A percentile compares a stretch with the other conserved stretches of the same genome.
These are phyloP conservation scores for Fonsecaea pedrosoi DNA, from an alignment of 2,329 filamentous ascomycete species.

Conservation along the genomic window DNA sequence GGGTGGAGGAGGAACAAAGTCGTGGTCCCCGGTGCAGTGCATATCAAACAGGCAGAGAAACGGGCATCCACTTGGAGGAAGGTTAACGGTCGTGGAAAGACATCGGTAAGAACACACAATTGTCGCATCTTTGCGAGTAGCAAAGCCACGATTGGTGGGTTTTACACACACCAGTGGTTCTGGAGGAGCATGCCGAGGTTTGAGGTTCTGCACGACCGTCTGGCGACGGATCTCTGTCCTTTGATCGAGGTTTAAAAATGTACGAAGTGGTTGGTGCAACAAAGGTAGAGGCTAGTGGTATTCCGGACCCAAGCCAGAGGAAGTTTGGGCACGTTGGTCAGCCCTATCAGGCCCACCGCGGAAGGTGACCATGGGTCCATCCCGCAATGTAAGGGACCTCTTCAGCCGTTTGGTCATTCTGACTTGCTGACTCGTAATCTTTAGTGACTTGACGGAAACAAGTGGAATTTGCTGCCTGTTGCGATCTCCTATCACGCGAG, in stretches of 20 bases:
- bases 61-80: conserved; percentile 4
- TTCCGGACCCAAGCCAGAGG: conserved; percentile 8
- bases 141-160: conserved; percentile 8
- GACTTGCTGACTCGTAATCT: conserved; percentile 33
- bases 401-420: conserved; percentile 17
- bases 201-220: neutral
- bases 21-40: conserved; percentile 15
- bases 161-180: neutral
- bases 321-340: conserved; percentile 6
- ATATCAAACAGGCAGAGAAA: conserved; percentile 1
- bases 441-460: conserved; percentile 11
- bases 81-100: conserved; percentile 8
- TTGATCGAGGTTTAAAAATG: conserved; percentile 12
- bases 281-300: conserved; percentile 22
- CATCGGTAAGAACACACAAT: conserved; percentile 2
- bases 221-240: conserved; percentile 10
- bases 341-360: conserved; percentile 25
- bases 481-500: conserved; percentile 1
- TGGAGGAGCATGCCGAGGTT: conserved; percentile 1
- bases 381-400: conserved; percentile 6
- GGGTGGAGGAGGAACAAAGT: conserved; percentile 21
- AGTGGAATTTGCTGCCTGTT: conserved; percentile 23
- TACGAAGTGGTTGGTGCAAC: conserved; percentile 17
- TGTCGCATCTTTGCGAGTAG: conserved; percentile 4
- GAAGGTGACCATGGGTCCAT: conserved; percentile 10